Percentiles rank a stretch among this genome's conserved stretches.
These are phyloP conservation scores for Immersiella caudata DNA, from an alignment of 495 filamentous ascomycete species.

Conservation along the genomic window DNA sequence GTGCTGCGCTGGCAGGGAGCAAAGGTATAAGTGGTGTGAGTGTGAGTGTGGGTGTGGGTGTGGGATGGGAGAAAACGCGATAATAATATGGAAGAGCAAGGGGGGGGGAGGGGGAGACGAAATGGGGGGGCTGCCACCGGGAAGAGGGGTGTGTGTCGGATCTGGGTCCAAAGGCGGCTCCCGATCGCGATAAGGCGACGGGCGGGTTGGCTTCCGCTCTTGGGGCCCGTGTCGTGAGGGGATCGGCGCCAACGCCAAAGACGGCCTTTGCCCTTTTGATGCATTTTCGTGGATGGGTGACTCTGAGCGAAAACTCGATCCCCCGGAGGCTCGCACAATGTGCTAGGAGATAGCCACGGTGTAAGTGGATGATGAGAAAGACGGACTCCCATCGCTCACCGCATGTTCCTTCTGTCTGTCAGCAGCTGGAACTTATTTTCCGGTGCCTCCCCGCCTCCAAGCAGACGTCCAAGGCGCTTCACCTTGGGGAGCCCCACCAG, in stretches of 20 bases:
- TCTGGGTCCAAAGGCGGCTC: constrained; percentile 17
- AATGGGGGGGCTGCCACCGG: neutral
- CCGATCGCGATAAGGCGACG: constrained; percentile 22
- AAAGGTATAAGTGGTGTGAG: neutral
- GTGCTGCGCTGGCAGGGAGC: constrained; percentile 2
- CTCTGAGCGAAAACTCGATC: neutral
- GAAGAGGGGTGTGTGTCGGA: constrained; percentile 12
- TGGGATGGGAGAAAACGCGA: neutral
- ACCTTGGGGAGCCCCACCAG: neutral
- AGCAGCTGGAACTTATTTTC: constrained; percentile 8
- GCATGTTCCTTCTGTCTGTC: neutral
- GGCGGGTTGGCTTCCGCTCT: constrained; percentile 7
- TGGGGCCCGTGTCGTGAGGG: constrained; percentile 2
- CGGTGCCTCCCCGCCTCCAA: neutral
- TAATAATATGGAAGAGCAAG: neutral
- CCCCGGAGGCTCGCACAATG: neutral
- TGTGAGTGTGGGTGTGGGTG: neutral
- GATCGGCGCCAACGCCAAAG: constrained; percentile 2
- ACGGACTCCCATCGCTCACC: neutral
- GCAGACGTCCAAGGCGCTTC: neutral
- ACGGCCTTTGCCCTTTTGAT: neutral
- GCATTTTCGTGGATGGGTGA: neutral
- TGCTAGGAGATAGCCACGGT: neutral
- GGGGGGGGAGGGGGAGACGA: neutral
- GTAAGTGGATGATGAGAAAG: neutral